These are phyloP conservation scores for Vicia sativa DNA, from an alignment of 306 rosid species.

Conservation along the genomic window DNA sequence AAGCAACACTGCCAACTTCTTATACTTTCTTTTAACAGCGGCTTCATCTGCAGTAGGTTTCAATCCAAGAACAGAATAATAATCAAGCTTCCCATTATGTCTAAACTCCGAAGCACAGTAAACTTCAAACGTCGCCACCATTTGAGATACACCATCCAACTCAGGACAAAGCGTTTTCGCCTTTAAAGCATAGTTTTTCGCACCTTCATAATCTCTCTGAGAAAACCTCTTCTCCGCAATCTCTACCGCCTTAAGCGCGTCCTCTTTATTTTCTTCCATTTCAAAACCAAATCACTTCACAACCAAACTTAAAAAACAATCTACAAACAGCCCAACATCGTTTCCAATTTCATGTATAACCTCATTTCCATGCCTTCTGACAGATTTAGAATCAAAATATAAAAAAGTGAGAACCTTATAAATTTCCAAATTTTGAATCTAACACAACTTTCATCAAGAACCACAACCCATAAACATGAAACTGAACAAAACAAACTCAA, in stretches of 20 bases:
- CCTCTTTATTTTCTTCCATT: slow-evolving; percentile 88
- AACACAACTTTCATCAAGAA: slow-evolving; percentile 19
- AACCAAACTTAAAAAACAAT: slow-evolving; percentile 42
- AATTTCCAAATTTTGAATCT: neutral
- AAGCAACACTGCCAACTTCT: slow-evolving; percentile 90
- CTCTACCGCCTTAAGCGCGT: slow-evolving; percentile 78
- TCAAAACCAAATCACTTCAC: slow-evolving; percentile 44
- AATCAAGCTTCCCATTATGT: slow-evolving; percentile 75
- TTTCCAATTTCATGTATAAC: slow-evolving; percentile 11
- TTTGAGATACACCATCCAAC: slow-evolving; percentile 84
- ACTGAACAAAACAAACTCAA: neutral
- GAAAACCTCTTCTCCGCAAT: slow-evolving; percentile 81
- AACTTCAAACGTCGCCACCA: slow-evolving; percentile 94
- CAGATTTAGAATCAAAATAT: slow-evolving; percentile 17
- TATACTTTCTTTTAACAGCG: slow-evolving; percentile 82
- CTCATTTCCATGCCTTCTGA: slow-evolving; percentile 62
- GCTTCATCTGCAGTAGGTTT: slow-evolving; percentile 81
- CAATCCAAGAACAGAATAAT: slow-evolving; percentile 83
- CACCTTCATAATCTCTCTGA: slow-evolving; percentile 68
- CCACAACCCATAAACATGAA: slow-evolving; percentile 33
- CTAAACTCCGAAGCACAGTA: slow-evolving; percentile 73
- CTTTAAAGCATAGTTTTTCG: slow-evolving; percentile 69
- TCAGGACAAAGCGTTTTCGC: slow-evolving; percentile 77
- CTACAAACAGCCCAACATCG: slow-evolving; percentile 50
- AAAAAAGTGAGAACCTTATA: slow-evolving; percentile 25